Evolutionary conservation across 257 asterid species (phyloP).

Genomic region (Paulownia fortunei): DNA sequence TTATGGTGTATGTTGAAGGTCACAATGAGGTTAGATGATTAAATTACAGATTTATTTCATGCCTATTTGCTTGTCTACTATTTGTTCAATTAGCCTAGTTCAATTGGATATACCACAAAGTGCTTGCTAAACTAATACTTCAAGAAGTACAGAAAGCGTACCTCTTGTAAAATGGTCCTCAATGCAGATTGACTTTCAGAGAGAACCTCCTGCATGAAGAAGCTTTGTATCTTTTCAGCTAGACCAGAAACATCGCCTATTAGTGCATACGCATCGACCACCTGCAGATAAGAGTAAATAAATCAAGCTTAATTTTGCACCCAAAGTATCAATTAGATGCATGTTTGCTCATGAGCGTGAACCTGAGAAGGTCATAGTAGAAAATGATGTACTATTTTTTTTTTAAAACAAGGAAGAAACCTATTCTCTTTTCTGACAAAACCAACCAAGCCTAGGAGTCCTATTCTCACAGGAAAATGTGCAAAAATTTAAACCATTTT

Average conservation of each 20-base stretch:
- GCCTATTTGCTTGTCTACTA: background rate
- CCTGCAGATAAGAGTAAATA: constrained; percentile 55
- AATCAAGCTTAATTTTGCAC: constrained; percentile 26
- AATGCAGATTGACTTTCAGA: constrained; percentile 88
- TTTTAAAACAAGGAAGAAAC: constrained; percentile 19
- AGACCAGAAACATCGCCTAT: constrained; percentile 97
- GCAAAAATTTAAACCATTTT: background rate
- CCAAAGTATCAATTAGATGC: constrained; percentile 26
- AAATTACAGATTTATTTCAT: constrained; percentile 10
- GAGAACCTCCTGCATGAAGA: constrained; percentile 98
- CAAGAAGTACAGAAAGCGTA: constrained; percentile 37
- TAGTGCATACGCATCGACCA: constrained; percentile 94
- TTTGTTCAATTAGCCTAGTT: constrained; percentile 9
- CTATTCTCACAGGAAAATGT: constrained; percentile 16
- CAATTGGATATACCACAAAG: constrained; percentile 9
- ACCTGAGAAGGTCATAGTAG: constrained; percentile 24
- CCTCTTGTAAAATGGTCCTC: constrained; percentile 84
- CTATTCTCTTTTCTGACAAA: background rate
- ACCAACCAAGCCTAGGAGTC: constrained; percentile 2
- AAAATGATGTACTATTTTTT: constrained; percentile 1
- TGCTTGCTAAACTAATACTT: constrained; percentile 25
- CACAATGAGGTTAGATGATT: constrained; percentile 14
- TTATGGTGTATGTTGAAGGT: constrained; percentile 12
- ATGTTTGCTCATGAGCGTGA: constrained; percentile 3
- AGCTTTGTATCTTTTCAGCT: constrained; percentile 96